Conservation (phyloP, 192 early-diverging fungal species). For the Backusella luteola region DNA sequence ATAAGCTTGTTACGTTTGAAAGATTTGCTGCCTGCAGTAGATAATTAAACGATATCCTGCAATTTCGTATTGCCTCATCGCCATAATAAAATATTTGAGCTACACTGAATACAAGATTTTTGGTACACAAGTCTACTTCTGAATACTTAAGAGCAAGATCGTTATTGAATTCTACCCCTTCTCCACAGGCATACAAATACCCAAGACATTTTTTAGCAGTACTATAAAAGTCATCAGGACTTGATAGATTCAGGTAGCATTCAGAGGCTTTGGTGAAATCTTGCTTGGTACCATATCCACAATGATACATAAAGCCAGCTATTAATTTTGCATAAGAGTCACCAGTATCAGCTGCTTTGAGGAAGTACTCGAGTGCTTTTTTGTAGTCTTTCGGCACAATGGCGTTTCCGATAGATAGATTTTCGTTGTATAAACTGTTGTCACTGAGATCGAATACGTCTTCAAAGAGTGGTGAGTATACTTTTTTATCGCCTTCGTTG, state of each 20-base stretch:
- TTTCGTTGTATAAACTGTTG: neutral
- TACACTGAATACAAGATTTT: accelerated
- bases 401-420: neutral
- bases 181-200: too few species aligned
- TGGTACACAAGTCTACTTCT: accelerated
- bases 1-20: too few species aligned
- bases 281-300: neutral
- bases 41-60: too few species aligned
- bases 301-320: neutral
- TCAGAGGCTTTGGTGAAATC: neutral
- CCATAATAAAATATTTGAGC: too few species aligned
- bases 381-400: neutral
- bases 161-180: too few species aligned
- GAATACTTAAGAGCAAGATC: too few species aligned
- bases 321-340: neutral
- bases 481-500: neutral
- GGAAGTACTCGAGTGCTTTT: neutral
- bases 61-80: too few species aligned
- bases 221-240: too few species aligned
- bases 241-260: neutral
- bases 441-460: neutral
- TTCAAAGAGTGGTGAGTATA: neutral
- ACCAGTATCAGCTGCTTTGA: neutral
- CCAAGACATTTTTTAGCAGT: too few species aligned
- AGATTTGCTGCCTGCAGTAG: too few species aligned